These are phyloP conservation scores for Phlebiopsis flavidoalba DNA, from an alignment of 768 basidiomycete genomes.

Conservation along the genomic window DNA sequence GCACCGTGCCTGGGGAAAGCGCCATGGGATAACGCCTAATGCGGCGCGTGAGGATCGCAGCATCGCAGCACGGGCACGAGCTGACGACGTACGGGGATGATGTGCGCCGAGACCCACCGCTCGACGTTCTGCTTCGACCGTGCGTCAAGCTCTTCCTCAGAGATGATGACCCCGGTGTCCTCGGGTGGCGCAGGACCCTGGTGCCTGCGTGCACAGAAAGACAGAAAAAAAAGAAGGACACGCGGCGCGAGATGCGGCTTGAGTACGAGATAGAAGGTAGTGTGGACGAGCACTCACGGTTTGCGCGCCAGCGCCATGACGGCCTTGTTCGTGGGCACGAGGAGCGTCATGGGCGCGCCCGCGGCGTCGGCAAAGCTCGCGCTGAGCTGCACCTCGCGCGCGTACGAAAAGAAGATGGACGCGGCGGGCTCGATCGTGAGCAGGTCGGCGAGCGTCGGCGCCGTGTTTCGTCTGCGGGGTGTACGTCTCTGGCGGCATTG, in stretches of 20 bases:
- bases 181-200: constrained; percentile 41
- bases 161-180: constrained; percentile 35
- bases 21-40: constrained; percentile 44
- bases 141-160: constrained; percentile 62
- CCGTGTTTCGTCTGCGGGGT: constrained; percentile 34
- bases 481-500: constrained; percentile 13
- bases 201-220: constrained; percentile 39
- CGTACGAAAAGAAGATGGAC: constrained; percentile 84
- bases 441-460: constrained; percentile 66
- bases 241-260: background rate
- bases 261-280: background rate
- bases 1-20: constrained; percentile 40
- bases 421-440: constrained; percentile 70
- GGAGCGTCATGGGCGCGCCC: constrained; percentile 43
- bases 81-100: constrained; percentile 77
- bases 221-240: background rate
- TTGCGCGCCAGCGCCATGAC: constrained; percentile 77
- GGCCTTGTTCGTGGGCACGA: constrained; percentile 86
- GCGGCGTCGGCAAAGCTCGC: constrained; percentile 32
- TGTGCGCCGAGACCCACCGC: constrained; percentile 77
- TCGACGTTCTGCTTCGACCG: constrained; percentile 63
- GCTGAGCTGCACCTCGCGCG: constrained; percentile 65
- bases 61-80: background rate
- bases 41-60: background rate
- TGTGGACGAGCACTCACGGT: constrained; percentile 51